A percentile compares a stretch with the other conserved stretches of the same genome.
Evolutionary conservation across 768 basidiomycete species (phyloP).

Genomic region (Artomyces pyxidatus): DNA sequence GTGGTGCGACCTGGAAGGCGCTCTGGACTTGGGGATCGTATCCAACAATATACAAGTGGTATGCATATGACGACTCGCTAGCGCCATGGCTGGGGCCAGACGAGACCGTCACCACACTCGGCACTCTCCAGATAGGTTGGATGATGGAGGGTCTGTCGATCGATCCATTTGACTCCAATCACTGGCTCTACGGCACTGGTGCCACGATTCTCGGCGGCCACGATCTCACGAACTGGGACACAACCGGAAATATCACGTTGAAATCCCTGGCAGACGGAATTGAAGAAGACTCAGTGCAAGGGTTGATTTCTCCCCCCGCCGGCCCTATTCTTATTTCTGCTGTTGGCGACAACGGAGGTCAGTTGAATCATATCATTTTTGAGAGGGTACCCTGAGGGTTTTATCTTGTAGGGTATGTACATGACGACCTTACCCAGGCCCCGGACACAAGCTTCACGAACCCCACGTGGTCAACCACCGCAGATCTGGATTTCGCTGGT

Average conservation of each 20-base stretch:
- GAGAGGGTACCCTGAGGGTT: background rate
- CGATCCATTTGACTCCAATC: constrained; percentile 61
- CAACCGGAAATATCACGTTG: constrained; percentile 47
- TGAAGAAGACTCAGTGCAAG: constrained; percentile 53
- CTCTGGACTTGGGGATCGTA: constrained; percentile 49
- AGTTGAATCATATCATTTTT: background rate
- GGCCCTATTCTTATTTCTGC: constrained; percentile 51
- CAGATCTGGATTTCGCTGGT: constrained; percentile 49
- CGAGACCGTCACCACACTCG: constrained; percentile 34
- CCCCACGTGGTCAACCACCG: constrained; percentile 38
- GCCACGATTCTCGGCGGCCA: constrained; percentile 54
- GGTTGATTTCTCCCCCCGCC: constrained; percentile 52
- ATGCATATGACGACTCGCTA: constrained; percentile 43
- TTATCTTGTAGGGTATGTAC: constrained; percentile 38
- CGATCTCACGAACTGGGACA: constrained; percentile 53
- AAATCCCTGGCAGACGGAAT: constrained; percentile 55
- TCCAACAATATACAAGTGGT: constrained; percentile 39
- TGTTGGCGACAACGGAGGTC: constrained; percentile 46
- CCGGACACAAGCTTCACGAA: constrained; percentile 35
- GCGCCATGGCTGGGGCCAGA: constrained; percentile 55
- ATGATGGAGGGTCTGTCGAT: constrained; percentile 65
- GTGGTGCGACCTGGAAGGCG: constrained; percentile 50
- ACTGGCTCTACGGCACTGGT: constrained; percentile 68
- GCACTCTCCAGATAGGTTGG: constrained; percentile 52
- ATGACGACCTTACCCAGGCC: constrained; percentile 33